Conservation (phyloP, 2,329 filamentous ascomycete genomes). For the Neurospora sp. region DNA sequence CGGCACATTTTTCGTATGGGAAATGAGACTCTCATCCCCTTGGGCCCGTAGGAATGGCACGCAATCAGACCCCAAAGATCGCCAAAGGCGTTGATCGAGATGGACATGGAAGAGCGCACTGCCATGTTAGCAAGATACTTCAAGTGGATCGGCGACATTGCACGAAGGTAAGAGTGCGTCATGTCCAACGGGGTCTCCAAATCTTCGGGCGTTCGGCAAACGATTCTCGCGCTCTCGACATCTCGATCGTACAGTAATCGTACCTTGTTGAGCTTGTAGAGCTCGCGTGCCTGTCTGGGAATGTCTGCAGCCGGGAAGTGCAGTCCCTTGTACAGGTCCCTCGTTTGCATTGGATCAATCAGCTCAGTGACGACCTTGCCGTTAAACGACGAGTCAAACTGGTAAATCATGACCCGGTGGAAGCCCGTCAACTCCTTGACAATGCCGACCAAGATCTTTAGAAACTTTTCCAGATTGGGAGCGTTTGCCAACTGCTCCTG, state of each 20-base stretch:
- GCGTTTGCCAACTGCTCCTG: slow-evolving; percentile 76
- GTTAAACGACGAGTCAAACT: slow-evolving; percentile 76
- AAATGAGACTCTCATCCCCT: slow-evolving; percentile 84
- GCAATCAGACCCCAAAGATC: slow-evolving; percentile 84
- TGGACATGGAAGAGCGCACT: slow-evolving; percentile 89
- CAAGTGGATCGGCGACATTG: slow-evolving; percentile 83
- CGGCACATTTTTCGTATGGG: slow-evolving; percentile 89
- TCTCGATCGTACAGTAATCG: slow-evolving; percentile 80
- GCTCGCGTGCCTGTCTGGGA: slow-evolving; percentile 72
- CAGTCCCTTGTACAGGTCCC: slow-evolving; percentile 76
- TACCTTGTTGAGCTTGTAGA: slow-evolving; percentile 86
- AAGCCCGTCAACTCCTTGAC: slow-evolving; percentile 86
- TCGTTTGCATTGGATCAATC: slow-evolving; percentile 68
- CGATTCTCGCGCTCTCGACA: slow-evolving; percentile 65
- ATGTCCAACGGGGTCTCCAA: slow-evolving; percentile 69
- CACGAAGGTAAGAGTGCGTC: slow-evolving; percentile 73
- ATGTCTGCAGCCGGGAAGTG: slow-evolving; percentile 86
- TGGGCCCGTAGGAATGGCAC: slow-evolving; percentile 68
- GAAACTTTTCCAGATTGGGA: slow-evolving; percentile 57
- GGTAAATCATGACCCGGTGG: slow-evolving; percentile 86
- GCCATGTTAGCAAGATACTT: slow-evolving; percentile 86
- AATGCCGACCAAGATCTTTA: slow-evolving; percentile 75
- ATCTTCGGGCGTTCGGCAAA: slow-evolving; percentile 67
- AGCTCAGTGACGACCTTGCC: slow-evolving; percentile 81
- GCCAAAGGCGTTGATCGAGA: slow-evolving; percentile 77